Percentiles rank a stretch among this genome's conserved stretches.
Conservation (phyloP, 257 asterid genomes). For the Nicotiana benthamiana region DNA sequence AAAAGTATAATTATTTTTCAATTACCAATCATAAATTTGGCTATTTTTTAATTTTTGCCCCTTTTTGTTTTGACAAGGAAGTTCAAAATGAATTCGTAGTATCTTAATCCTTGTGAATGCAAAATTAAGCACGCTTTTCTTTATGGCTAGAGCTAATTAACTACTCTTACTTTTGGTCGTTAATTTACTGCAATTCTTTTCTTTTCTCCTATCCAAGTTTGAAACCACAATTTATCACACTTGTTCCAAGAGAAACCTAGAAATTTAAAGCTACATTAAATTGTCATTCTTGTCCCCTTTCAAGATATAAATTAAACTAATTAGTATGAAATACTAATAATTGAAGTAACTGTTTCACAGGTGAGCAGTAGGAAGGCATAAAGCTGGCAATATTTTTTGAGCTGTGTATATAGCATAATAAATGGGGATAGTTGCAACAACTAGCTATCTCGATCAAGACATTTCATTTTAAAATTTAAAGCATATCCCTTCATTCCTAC, state of each 20-base stretch:
- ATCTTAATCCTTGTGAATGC: too few relatives aligned
- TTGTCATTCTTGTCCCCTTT: not conserved
- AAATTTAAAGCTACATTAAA: not conserved
- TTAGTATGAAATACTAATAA: not conserved
- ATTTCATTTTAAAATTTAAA: too few relatives aligned
- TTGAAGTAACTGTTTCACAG: not conserved
- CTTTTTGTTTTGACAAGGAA: too few relatives aligned
- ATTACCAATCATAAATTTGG: too few relatives aligned
- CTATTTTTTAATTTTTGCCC: too few relatives aligned
- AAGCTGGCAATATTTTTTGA: not conserved
- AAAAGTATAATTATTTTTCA: too few relatives aligned
- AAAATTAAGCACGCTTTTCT: too few relatives aligned
- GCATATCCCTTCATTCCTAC: not conserved
- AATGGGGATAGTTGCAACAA: not conserved
- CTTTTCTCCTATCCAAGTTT: not conserved
- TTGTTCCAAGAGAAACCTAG: too few relatives aligned
- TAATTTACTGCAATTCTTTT: not conserved
- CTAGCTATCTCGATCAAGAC: not conserved
- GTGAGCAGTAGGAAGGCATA: too few relatives aligned
- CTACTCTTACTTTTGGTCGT: not conserved
- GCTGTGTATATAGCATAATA: not conserved
- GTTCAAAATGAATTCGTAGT: too few relatives aligned
- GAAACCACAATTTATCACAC: not conserved
- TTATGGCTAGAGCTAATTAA: not conserved
- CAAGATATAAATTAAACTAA: not conserved